Evolutionary conservation across 2,329 filamentous ascomycete genomes (phyloP).

Genomic region (Penicillium sp.): DNA sequence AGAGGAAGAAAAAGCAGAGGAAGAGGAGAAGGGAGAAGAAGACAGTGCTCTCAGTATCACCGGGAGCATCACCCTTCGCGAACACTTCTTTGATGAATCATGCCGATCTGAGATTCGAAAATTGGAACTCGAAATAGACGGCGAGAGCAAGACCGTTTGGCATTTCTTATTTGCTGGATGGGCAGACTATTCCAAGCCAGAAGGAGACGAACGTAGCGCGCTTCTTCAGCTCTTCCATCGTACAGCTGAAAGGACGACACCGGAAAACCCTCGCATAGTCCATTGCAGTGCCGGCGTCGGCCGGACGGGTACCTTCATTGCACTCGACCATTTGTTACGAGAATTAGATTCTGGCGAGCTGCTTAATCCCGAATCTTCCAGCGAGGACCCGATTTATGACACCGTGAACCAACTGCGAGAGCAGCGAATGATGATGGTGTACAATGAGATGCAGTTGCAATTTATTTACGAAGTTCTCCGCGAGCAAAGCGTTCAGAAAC

Average conservation of each 20-base stretch:
- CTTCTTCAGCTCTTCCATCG: constrained; percentile 50
- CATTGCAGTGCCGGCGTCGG: constrained; percentile 92
- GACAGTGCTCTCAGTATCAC: constrained; percentile 62
- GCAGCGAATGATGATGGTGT: constrained; percentile 94
- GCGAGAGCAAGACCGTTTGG: constrained; percentile 64
- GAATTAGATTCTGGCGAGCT: constrained; percentile 75
- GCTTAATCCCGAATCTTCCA: constrained; percentile 47
- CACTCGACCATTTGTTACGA: constrained; percentile 82
- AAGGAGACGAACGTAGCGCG: constrained; percentile 49
- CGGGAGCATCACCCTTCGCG: constrained; percentile 62
- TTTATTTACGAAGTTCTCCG: constrained; percentile 87
- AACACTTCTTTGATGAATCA: constrained; percentile 51
- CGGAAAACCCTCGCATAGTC: constrained; percentile 70
- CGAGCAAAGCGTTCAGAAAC: constrained; percentile 45
- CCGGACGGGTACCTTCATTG: constrained; percentile 91
- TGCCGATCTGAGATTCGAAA: constrained; percentile 69
- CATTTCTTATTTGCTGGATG: constrained; percentile 83
- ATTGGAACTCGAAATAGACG: constrained; percentile 51
- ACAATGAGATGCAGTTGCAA: constrained; percentile 75
- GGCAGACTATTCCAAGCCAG: constrained; percentile 85
- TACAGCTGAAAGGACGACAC: constrained; percentile 41
- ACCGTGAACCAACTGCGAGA: constrained; percentile 77
- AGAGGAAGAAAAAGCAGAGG: constrained; percentile 54
- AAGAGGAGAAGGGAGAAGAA: constrained; percentile 54
- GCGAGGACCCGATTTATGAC: constrained; percentile 67